Percentiles rank a stretch among this genome's conserved stretches.
These are phyloP conservation scores for Peronospora farinosa DNA, from an alignment of 352 stramenopile species.

Conservation along the genomic window DNA sequence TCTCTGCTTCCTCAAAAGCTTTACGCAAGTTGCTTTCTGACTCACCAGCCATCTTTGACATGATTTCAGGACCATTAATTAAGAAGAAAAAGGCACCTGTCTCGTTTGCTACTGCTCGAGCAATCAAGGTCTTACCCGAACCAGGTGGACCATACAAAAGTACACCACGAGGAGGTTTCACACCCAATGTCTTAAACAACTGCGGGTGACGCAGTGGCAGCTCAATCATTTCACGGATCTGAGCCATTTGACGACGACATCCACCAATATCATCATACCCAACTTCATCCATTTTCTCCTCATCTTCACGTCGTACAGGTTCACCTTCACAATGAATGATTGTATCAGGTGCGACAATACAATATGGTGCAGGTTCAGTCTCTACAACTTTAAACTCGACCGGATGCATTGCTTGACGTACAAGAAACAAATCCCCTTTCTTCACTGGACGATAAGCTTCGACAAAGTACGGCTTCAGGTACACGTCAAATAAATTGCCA, in stretches of 20 bases:
- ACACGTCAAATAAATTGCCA: conserved; percentile 99
- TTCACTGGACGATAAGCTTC: conserved; percentile 98
- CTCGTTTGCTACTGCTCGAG: conserved; percentile 97
- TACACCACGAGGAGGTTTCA: conserved; percentile 98
- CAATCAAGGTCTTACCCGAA: conserved; percentile 98
- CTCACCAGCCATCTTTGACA: conserved; percentile 96
- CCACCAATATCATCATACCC: conserved; percentile 99
- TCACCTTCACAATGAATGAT: conserved; percentile 99
- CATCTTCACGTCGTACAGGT: conserved; percentile 96
- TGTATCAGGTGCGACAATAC: conserved; percentile 98
- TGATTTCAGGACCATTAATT: conserved; percentile 99
- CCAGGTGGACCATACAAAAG: conserved; percentile 98
- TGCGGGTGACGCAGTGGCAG: conserved; percentile 95
- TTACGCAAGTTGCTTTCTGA: conserved; percentile 92
- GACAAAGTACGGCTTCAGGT: conserved; percentile 99
- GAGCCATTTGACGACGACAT: conserved; percentile 97
- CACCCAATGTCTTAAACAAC: conserved; percentile 98
- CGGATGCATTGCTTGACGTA: conserved; percentile 97
- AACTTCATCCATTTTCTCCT: conserved; percentile 98
- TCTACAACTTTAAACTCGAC: conserved; percentile 99
- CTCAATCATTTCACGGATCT: conserved; percentile 99
- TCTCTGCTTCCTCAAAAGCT: conserved; percentile 98
- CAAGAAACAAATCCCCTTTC: conserved; percentile 98
- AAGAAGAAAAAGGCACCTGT: conserved; percentile 99
- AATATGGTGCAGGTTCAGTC: conserved; percentile 95